Percentiles rank a stretch among this genome's conserved stretches.
Evolutionary conservation across 306 rosid genomes (phyloP).

Genomic region (Crotalaria pallida): DNA sequence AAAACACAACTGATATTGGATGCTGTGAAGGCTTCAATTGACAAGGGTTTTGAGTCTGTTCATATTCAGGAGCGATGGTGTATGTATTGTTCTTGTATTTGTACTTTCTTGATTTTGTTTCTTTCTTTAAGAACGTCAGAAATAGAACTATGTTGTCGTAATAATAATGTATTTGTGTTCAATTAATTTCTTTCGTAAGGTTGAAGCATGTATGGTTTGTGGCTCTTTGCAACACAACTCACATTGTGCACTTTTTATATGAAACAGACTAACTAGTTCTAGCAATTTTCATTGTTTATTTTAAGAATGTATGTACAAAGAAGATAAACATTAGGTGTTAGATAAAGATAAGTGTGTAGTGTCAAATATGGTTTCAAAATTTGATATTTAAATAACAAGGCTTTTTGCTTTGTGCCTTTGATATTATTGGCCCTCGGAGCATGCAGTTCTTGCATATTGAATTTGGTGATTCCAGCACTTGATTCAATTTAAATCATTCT

Average conservation of each 20-base stretch:
- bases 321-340: too few relatives aligned
- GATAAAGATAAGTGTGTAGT: too few relatives aligned
- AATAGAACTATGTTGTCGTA: background rate
- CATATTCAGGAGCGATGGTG: slow-evolving; percentile 30
- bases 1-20: slow-evolving; percentile 76
- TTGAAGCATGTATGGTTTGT: background rate
- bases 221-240: background rate
- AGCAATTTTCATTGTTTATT: too few relatives aligned
- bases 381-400: too few relatives aligned
- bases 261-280: background rate
- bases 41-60: slow-evolving; percentile 52
- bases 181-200: too few relatives aligned
- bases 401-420: too few relatives aligned
- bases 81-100: background rate
- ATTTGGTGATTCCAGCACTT: too few relatives aligned
- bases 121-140: background rate
- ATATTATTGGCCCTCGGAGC: too few relatives aligned
- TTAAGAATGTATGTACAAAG: too few relatives aligned
- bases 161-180: background rate
- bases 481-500: too few relatives aligned
- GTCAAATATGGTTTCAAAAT: too few relatives aligned
- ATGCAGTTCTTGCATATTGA: too few relatives aligned
- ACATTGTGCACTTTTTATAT: background rate
- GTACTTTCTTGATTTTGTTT: background rate
- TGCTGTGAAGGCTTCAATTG: slow-evolving; percentile 75